These are phyloP conservation scores for Ichthyophthirius multifiliis DNA, from an alignment of 169 alveolate genomes.

Conservation along the genomic window DNA sequence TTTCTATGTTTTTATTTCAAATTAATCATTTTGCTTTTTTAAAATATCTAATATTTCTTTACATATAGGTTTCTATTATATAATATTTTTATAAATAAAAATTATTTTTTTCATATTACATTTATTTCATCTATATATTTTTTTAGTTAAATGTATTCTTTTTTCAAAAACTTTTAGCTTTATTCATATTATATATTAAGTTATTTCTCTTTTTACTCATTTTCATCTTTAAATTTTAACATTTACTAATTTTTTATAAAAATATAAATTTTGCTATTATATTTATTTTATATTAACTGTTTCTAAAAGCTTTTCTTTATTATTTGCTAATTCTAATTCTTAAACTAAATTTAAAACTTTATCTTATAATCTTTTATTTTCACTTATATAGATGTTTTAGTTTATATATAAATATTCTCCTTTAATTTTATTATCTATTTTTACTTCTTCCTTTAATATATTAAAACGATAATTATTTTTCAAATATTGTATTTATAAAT, in stretches of 20 bases:
- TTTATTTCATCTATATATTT: background rate
- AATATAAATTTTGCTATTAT: background rate
- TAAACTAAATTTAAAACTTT: slow-evolving; percentile 1
- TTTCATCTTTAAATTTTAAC: background rate
- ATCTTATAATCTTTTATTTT: slow-evolving; percentile 1
- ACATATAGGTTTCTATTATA: background rate
- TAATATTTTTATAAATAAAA: background rate
- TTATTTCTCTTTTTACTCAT: background rate
- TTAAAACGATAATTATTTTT: background rate
- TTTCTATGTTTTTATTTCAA: too few relatives aligned
- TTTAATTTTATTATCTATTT: background rate
- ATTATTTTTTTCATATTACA: background rate
- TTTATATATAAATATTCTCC: background rate
- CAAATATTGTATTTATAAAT: background rate
- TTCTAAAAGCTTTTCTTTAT: background rate
- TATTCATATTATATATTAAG: background rate
- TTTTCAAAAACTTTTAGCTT: background rate
- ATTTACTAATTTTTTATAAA: background rate
- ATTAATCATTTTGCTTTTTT: background rate
- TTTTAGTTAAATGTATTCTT: background rate
- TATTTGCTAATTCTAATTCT: slow-evolving; percentile 4
- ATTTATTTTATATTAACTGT: background rate
- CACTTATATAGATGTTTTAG: background rate
- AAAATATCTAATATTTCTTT: background rate
- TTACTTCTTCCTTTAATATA: background rate